Evolutionary conservation across 2,329 filamentous ascomycete species (phyloP), one percentile per base, ranked within the genome.

Genomic region (Pseudogymnoascus sp.): DNA sequence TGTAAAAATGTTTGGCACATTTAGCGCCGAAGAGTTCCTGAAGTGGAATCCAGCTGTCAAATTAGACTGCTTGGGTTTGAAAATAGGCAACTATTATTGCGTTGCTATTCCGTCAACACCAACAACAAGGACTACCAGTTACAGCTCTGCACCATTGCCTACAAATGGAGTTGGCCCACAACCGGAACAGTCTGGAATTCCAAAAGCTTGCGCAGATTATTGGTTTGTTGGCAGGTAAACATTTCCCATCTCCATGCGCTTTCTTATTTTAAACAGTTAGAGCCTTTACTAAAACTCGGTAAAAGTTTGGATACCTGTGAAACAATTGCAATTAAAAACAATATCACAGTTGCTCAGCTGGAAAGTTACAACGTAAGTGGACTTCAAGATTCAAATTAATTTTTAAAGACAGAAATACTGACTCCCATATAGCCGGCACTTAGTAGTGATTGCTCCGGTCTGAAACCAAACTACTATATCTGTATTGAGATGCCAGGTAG

Each of bases 121-220:
- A 31, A 63, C 49, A 23, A 63, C 62, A 9, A 37, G 62, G 14
- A 63, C 62, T 25, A 56, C 49, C 5, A 36, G 28, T 28, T 56
- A 56, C 9, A 36, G 16, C 49, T 56, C 49, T 14, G 36, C 28
- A 5, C 49, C 49, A 18, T 28, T 56, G 16, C 49, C 61, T 3
- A 62, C 42, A 14, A 62, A 62, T 37, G 61, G 61, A 38, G 61
- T 59, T 59, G 61, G 61, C 12, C 61, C 61, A 62, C 61, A 62
- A 37, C 61, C 61, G 23, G 61, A 62, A 18, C 61, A 62, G 14
- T 5, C 43, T 25, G 61, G 61, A n/a, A 62, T 62, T 21, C 31
- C 61, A 5, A 42, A 59, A 25, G 11, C 23, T 34, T 62, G 61
- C 11, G 5, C 12, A 14, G 34, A 28, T 36, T 62, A 62, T 14